Base-by-base conservation (phyloP, 2,329 filamentous ascomycete species). In the Phialemonium atrogriseum region DNA sequence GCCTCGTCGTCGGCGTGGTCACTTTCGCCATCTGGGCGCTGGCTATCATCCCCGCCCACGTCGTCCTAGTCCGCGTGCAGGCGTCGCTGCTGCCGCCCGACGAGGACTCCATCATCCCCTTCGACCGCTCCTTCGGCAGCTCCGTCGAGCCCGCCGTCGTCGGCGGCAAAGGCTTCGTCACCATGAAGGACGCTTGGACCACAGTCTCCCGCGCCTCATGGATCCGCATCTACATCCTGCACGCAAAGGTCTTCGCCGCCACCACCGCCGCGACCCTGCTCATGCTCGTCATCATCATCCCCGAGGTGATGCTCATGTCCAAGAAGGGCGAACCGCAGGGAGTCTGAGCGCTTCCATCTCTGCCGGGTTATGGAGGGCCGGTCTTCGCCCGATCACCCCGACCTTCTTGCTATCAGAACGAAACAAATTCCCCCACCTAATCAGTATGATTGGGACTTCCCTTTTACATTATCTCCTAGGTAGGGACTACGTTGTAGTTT, bases 61-160 rank as follows among this genome's bases (percentile, higher is more conserved):
- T 89, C 19, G 73, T 84, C 14, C 74, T 94, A 37, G 69, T 82
- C 43, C 85, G 89, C 40, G 78, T 94, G 21, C 86, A 94, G 54
- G 87, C 88, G 6, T 89, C 84, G 29, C 77, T 94, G 45, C 75
- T 96, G 3, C 75, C 86, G 1, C 80, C 85, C 37, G 78, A 84
- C 12, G 73, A 87, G 43, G 81, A 93, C 59, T 77, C 84, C 16
- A 83, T 95, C 42, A 79, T 96, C 21, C 80, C 85, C 19, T 94
- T 96, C 48, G 89, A 96, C 65, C 83, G 87, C 42, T 80, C 80
- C 18, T 93, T 93, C 49, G 75, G 72, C 41, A 84, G 84, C 45
- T 81, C 78, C 51, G 74, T 89, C 17, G 74, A 80, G 42, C 78
- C 84, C n/a, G 72, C 74, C 37, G 69, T 86, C 30, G 64, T 86